Conservation (phyloP, 2,329 filamentous ascomycete genomes). For the Byssochlamys sp. region DNA sequence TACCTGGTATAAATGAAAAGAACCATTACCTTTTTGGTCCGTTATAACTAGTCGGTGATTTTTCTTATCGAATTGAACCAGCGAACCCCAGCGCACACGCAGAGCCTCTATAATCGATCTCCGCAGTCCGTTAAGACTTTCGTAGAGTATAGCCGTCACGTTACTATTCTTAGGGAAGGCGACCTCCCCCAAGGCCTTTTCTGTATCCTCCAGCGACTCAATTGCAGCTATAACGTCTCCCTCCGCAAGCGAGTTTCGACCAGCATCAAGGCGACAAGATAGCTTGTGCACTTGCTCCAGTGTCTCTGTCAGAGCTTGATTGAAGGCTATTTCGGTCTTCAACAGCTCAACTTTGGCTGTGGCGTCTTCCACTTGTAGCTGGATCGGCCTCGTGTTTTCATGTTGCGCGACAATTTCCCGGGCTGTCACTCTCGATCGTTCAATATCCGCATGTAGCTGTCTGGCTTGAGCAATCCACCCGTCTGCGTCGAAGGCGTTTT, state of each 20-base stretch:
- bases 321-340: conserved; percentile 52
- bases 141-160: conserved; percentile 48
- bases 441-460: conserved; percentile 74
- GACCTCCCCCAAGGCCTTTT: conserved; percentile 18
- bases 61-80: conserved; percentile 55
- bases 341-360: conserved; percentile 46
- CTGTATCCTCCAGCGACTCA: conserved; percentile 38
- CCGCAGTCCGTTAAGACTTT: conserved; percentile 57
- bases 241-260: conserved; percentile 36
- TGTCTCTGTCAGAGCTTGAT: conserved; percentile 42
- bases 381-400: conserved; percentile 56
- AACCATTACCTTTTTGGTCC: conserved; percentile 42
- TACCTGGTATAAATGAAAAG: background rate
- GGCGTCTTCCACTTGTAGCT: conserved; percentile 55
- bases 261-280: conserved; percentile 40
- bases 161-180: conserved; percentile 25
- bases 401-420: conserved; percentile 71
- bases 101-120: conserved; percentile 57
- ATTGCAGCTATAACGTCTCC: conserved; percentile 40
- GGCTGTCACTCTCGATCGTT: conserved; percentile 67
- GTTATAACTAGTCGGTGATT: conserved; percentile 49
- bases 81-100: conserved; percentile 58
- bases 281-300: conserved; percentile 44
- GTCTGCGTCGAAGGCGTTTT: conserved; percentile 69
- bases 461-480: conserved; percentile 79